Conservation (phyloP, 1,284 basidiomycete species). For the Hemileia vastatrix region DNA sequence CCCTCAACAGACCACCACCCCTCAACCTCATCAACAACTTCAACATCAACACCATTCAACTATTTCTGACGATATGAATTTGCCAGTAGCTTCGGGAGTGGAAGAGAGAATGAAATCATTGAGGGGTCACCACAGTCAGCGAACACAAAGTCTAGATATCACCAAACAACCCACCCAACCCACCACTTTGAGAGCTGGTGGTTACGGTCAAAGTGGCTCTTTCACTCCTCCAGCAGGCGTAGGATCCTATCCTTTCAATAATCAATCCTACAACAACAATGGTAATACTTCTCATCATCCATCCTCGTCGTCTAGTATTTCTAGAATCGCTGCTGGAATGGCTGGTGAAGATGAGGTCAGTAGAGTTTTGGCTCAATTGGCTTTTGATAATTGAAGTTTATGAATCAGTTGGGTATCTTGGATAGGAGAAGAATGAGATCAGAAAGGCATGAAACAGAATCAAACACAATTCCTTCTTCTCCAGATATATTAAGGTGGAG, state of each 20-base stretch:
- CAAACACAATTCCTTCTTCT: no score
- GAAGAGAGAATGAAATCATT: slow-evolving; percentile 33
- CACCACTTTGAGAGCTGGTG: background rate
- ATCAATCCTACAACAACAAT: background rate
- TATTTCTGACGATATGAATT: background rate
- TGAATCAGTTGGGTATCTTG: background rate
- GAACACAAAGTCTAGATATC: slow-evolving; percentile 38
- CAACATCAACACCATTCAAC: slow-evolving; percentile 24
- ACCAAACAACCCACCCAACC: slow-evolving; percentile 26
- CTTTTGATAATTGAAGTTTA: background rate
- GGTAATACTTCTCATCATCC: background rate
- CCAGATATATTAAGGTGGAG: no score
- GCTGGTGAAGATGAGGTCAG: background rate
- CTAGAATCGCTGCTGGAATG: background rate
- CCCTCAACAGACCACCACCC: slow-evolving; percentile 27
- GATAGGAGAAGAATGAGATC: no score
- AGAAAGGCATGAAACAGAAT: no score
- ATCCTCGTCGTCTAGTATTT: background rate
- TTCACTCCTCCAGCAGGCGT: background rate
- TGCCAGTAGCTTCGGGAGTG: slow-evolving; percentile 6
- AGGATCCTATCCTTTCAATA: background rate
- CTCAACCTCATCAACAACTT: slow-evolving; percentile 27
- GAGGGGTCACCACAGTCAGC: slow-evolving; percentile 27
- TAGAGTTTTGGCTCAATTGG: background rate
- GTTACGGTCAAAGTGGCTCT: background rate